Base-by-base conservation (phyloP, 495 filamentous ascomycete species). In the Podospora bellae-mahoneyi region DNA sequence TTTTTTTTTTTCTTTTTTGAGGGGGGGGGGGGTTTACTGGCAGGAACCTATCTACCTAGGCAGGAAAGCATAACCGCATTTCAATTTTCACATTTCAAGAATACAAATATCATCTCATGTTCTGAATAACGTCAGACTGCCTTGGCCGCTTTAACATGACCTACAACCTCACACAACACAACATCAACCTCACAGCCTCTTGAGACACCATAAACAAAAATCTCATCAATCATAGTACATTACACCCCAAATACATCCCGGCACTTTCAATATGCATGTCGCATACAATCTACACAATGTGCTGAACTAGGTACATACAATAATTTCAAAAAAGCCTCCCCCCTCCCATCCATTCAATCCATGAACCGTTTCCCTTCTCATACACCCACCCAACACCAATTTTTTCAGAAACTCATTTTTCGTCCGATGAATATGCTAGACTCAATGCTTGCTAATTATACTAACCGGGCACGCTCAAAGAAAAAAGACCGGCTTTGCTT, bases 401-500 rank as follows among this genome's bases (percentile, higher is more conserved):
- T 32, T 28, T 65, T 48, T 53, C 16, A 60, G 20, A 48, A 48
- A 23, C 28, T 32, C n/a, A 2, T 60, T 65, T 23, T 60, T 61
- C 13, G 39, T 48, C 53, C 28, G 9, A 61, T 61, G 28, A 58
- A 28, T 27, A 61, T 61, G 59, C 59, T 10, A 16, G 16, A 27
- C 7, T 61, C 23, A 63, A 44, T 63, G 30, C 32, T 63, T 20
- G 61, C 32, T 63, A 63, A 63, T 44, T 63, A 32, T 63, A 63
- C 28, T 5, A 10, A 32, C 18, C 13, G 26, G 15, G 9, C 28
- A 13, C 30, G 7, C 19, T 39, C 32, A 63, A 63, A 39, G 16
- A n/a, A 27, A 62, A 27, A 1, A 18, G 26, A 32, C 23, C 23
- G n/a, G 55, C 18, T 57, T 69, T 65, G 76, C 4, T 69, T 65